Conservation (phyloP, 805 yeast species). For the Zygotorulaspora florentina region DNA sequence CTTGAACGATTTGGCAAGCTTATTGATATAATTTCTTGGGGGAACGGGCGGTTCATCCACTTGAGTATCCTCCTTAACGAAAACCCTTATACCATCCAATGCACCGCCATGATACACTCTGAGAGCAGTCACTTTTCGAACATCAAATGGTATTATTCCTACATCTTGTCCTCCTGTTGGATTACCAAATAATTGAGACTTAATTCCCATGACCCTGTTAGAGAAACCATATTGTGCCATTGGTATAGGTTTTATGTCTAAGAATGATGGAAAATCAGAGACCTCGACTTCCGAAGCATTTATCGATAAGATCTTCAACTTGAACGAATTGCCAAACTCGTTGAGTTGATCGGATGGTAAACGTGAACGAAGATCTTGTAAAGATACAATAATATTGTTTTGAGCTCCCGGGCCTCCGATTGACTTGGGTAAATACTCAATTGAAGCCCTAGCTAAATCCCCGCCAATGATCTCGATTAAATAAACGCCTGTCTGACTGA, state of each 20-base stretch:
- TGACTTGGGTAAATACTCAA: constrained; percentile 56
- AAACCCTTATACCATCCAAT: constrained; percentile 73
- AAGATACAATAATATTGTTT: constrained; percentile 45
- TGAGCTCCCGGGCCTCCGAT: constrained; percentile 63
- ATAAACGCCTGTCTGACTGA: constrained; percentile 64
- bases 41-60: constrained; percentile 43
- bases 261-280: constrained; percentile 41
- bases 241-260: constrained; percentile 18
- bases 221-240: constrained; percentile 31
- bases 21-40: constrained; percentile 41
- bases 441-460: constrained; percentile 46
- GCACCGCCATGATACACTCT: constrained; percentile 73
- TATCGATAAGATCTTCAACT: constrained; percentile 51
- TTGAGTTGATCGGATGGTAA: constrained; percentile 30
- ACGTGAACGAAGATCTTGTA: constrained; percentile 40
- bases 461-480: constrained; percentile 66
- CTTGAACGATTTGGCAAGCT: constrained; percentile 27
- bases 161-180: constrained; percentile 27
- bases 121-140: constrained; percentile 42
- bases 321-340: constrained; percentile 31
- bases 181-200: constrained; percentile 29
- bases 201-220: constrained; percentile 22
- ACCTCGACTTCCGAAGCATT: constrained; percentile 58
- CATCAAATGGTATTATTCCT: constrained; percentile 29
- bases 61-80: constrained; percentile 20